These are phyloP conservation scores for Hordeum marinum DNA, from an alignment of 176 grass and related monocot species.

Conservation along the genomic window DNA sequence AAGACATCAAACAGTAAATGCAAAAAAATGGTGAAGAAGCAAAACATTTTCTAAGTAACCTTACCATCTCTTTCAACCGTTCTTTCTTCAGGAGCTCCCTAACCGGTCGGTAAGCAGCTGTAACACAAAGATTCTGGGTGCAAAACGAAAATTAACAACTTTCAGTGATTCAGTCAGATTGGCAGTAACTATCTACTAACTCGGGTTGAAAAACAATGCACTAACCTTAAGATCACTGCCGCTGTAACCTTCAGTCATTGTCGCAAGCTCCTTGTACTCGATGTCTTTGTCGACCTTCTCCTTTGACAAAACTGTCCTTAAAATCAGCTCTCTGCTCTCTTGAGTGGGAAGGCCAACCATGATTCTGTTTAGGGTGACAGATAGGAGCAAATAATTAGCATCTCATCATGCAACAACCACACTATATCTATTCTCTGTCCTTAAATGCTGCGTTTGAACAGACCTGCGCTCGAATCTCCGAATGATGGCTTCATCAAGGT, in stretches of 20 bases:
- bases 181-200: neutral
- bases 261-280: slow-evolving; percentile 86
- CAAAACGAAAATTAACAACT: neutral
- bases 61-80: slow-evolving; percentile 75
- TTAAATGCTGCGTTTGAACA: slow-evolving; percentile 3
- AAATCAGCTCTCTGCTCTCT: slow-evolving; percentile 86
- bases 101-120: slow-evolving; percentile 87
- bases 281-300: slow-evolving; percentile 59
- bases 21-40: neutral
- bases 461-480: slow-evolving; percentile 96
- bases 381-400: slow-evolving; percentile 5
- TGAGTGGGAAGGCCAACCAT: slow-evolving; percentile 89
- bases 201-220: neutral
- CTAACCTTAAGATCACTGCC: slow-evolving; percentile 97
- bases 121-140: slow-evolving; percentile 78
- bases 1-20: neutral
- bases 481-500: slow-evolving; percentile 98
- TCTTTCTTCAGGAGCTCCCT: slow-evolving; percentile 90
- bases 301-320: slow-evolving; percentile 78
- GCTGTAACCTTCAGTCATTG: slow-evolving; percentile 81
- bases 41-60: neutral
- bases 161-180: neutral
- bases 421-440: neutral
- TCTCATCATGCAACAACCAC: neutral
- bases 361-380: slow-evolving; percentile 53